Percentiles rank a stretch among this genome's conserved stretches.
Evolutionary conservation across 176 grass and related monocot species (phyloP).

Genomic region (Bonia amplexicaulis): DNA sequence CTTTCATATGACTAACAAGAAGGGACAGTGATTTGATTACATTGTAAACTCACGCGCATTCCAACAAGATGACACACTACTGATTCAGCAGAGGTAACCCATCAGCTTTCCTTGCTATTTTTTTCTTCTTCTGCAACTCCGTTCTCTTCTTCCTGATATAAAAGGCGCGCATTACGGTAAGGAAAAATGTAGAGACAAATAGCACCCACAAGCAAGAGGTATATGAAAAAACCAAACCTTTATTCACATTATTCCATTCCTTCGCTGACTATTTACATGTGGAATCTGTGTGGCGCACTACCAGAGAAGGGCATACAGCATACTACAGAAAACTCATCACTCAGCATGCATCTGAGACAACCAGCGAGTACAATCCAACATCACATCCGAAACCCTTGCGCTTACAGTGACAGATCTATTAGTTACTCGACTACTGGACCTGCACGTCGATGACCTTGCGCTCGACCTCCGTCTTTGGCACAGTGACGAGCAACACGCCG

Average conservation of each 20-base stretch:
- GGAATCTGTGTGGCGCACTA: background rate
- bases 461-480: conserved; percentile 57
- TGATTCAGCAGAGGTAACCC: background rate
- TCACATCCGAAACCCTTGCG: background rate
- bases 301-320: background rate
- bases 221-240: background rate
- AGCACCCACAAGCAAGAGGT: background rate
- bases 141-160: background rate
- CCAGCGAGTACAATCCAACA: background rate
- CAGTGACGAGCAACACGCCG: conserved; percentile 56
- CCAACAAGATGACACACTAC: background rate
- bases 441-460: conserved; percentile 62
- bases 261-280: background rate
- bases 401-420: background rate
- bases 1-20: background rate
- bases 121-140: background rate
- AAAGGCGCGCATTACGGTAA: background rate
- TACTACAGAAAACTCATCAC: background rate
- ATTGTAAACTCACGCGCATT: background rate
- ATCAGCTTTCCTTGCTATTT: background rate
- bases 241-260: conserved; percentile 18
- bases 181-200: background rate
- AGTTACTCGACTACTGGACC: conserved; percentile 24
- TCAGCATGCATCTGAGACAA: background rate
- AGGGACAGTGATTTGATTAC: background rate